Conservation (phyloP, 2,329 filamentous ascomycete genomes). For the Reticulascus tulasneorum region DNA sequence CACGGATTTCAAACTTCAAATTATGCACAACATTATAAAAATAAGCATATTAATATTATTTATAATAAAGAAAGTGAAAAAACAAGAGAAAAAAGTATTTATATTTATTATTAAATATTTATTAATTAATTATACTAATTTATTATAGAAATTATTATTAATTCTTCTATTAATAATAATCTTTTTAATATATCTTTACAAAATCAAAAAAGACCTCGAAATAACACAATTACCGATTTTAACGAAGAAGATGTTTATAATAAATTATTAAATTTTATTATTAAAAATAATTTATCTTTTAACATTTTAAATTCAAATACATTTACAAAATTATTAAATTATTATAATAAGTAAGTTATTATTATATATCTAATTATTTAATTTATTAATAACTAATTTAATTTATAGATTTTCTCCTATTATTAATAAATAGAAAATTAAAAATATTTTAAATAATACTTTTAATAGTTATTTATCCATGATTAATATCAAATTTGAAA, state of each 20-base stretch:
- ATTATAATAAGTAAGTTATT: neutral
- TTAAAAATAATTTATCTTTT: neutral
- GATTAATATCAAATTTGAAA: neutral
- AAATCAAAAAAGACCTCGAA: neutral
- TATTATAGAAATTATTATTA: neutral
- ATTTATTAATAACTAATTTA: neutral
- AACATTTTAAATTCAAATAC: neutral
- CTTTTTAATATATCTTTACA: neutral
- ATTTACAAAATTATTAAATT: neutral
- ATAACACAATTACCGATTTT: too few relatives aligned
- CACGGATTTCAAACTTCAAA: too few relatives aligned
- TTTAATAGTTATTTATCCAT: neutral
- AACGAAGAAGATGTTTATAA: neutral
- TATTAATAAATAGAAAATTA: neutral
- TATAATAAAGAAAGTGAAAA: too few relatives aligned
- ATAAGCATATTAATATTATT: neutral
- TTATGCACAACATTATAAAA: too few relatives aligned
- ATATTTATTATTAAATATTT: too few relatives aligned
- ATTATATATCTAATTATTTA: slow-evolving; percentile 1
- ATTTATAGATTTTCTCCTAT: neutral
- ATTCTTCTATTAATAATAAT: neutral
- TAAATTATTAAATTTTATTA: neutral
- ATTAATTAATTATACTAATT: slow-evolving; percentile 1
- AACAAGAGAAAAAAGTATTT: neutral
- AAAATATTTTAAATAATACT: neutral